A percentile compares a stretch with the other conserved stretches of the same genome.
These are phyloP conservation scores for Lodderomyces parapsilosis DNA, from an alignment of 1,139 yeast species.

Conservation along the genomic window DNA sequence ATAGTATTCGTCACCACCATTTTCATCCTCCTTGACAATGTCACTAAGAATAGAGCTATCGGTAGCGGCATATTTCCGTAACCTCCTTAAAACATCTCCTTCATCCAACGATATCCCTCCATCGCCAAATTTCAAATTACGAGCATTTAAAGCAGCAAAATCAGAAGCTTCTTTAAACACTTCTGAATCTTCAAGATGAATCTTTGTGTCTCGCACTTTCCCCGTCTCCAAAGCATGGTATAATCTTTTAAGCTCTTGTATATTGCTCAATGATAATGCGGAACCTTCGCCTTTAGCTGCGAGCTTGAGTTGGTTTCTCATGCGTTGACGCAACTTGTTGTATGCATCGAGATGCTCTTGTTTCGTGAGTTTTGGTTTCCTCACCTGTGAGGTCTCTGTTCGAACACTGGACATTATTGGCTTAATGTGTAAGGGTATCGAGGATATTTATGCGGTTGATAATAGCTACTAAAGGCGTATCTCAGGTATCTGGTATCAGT, in stretches of 20 bases:
- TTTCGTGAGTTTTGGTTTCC: constrained; percentile 11
- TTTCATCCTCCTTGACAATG: constrained; percentile 10
- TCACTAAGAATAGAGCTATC: constrained; percentile 16
- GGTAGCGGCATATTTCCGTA: constrained; percentile 35
- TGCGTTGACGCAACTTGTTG: constrained; percentile 23
- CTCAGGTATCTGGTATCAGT: not conserved
- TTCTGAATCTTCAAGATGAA: constrained; percentile 36
- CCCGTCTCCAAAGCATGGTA: constrained; percentile 31
- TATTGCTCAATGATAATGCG: constrained; percentile 23
- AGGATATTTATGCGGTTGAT: not conserved
- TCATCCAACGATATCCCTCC: constrained; percentile 48
- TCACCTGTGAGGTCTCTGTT: constrained; percentile 1
- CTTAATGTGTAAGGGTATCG: not conserved
- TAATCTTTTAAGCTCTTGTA: constrained; percentile 29
- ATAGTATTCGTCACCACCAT: constrained; percentile 10
- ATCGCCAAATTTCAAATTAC: constrained; percentile 56
- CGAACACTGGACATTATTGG: not conserved
- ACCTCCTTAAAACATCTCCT: constrained; percentile 42
- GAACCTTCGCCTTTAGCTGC: constrained; percentile 40
- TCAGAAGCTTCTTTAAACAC: constrained; percentile 39
- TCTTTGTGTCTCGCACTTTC: constrained; percentile 24
- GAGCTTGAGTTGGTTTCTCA: constrained; percentile 22
- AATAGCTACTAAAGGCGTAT: not conserved
- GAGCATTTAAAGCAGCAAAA: constrained; percentile 51
- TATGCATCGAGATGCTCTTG: constrained; percentile 24